Evolutionary conservation across 805 yeast species (phyloP).

Genomic region (Saccharomyces mikatae): DNA sequence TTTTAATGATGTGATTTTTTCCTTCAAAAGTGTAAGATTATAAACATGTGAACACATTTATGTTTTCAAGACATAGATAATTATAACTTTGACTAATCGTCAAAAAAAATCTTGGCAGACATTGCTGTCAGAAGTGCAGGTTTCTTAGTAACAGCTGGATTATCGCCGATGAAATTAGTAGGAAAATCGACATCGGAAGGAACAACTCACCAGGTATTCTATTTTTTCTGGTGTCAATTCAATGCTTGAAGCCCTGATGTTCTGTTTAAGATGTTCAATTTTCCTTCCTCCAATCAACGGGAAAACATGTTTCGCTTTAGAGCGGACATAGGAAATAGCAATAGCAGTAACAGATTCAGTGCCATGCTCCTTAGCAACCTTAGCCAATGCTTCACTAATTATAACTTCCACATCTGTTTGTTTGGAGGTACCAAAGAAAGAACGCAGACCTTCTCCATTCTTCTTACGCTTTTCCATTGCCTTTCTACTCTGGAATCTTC

Average conservation of each 20-base stretch:
- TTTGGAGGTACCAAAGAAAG: conserved; percentile 1
- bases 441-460: conserved; percentile 9
- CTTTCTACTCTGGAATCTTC: conserved; percentile 14
- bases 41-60: too few species aligned
- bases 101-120: conserved; percentile 1
- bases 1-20: too few species aligned
- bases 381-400: conserved; percentile 14
- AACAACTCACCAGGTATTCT: conserved; percentile 6
- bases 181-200: conserved; percentile 17
- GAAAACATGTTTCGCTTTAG: conserved; percentile 13
- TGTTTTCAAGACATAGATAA: too few species aligned
- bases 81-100: background rate
- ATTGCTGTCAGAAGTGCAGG: conserved; percentile 1
- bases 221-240: conserved; percentile 12
- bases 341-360: conserved; percentile 10
- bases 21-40: too few species aligned
- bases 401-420: conserved; percentile 11
- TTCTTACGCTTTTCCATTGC: conserved; percentile 11
- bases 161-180: conserved; percentile 9
- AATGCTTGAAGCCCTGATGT: conserved; percentile 13
- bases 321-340: conserved; percentile 19
- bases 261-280: conserved; percentile 14
- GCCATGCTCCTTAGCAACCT: conserved; percentile 12
- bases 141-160: conserved; percentile 4
- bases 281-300: conserved; percentile 20